Base-by-base conservation (phyloP, 2,329 filamentous ascomycete genomes). In the Rhynchosporium agropyri region DNA sequence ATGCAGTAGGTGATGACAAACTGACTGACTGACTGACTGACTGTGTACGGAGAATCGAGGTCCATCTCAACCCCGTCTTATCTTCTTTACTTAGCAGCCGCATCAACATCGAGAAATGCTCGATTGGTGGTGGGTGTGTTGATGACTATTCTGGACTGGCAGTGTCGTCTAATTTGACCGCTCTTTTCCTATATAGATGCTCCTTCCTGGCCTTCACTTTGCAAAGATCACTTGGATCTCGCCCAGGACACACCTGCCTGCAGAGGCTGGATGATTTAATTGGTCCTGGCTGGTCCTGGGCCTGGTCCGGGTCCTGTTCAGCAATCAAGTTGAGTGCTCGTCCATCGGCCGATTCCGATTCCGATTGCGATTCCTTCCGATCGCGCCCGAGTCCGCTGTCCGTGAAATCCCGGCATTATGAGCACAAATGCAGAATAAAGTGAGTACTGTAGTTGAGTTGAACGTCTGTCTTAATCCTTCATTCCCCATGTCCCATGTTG, bases 321-420 rank as follows among this genome's bases (percentile, higher is more conserved):
- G 20, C 20, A 20, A 20, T 13, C 36, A 40, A 12, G 36, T 12
- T n/a, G 5, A 53, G n/a, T 8, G 26, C 50, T 38, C 31, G 33
- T 10, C 40, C 36, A 40, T 28, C 50, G 53, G 57, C 36, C 59
- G 42, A 58, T 67, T 63, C 65, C 65, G 20, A 20, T 20, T 20
- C 20, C 20, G 20, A 20, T 20, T 20, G 20, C 59, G 42, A 58
- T 67, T 63, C 65, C 65, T 20, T 20, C 20, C 20, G 63, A 60
- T 46, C 65, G 65, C 65, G 65, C 65, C 65, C 63, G 65, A 63
- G 12, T 60, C 43, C 8, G 45, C 40, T 36, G 46, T 65, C 63
- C 65, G 62, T 65, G 42, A 61, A 57, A 8, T 64, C 53, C 65
- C 65, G 65, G 36, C 42, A 61, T 68, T 65, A 67, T 63, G 63